Percentiles rank a stretch among this genome's conserved stretches.
These are phyloP conservation scores for Cercophora samala DNA, from an alignment of 495 filamentous ascomycete genomes.

Conservation along the genomic window DNA sequence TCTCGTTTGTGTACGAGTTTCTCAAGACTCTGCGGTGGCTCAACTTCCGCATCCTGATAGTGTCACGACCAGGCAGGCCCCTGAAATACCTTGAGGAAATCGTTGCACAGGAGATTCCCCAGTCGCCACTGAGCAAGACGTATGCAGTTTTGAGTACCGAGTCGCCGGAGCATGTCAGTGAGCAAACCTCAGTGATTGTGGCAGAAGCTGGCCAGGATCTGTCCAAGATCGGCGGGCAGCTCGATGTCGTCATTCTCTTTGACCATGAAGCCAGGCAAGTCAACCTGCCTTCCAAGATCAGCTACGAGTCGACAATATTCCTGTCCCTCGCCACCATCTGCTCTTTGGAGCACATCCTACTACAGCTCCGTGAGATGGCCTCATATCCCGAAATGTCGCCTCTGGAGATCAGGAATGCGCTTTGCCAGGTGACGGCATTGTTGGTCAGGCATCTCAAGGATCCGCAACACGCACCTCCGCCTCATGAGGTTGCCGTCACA, in stretches of 20 bases:
- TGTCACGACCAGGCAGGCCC: constrained; percentile 37
- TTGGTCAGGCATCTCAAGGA: constrained; percentile 33
- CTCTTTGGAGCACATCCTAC: constrained; percentile 44
- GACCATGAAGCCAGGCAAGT: constrained; percentile 37
- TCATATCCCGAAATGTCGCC: constrained; percentile 29
- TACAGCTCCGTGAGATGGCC: constrained; percentile 28
- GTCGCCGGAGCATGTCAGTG: background rate
- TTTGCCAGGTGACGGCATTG: constrained; percentile 34
- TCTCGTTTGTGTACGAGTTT: constrained; percentile 45
- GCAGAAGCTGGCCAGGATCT: constrained; percentile 25
- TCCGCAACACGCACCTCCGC: constrained; percentile 30
- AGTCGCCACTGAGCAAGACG: constrained; percentile 22
- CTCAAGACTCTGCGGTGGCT: constrained; percentile 32
- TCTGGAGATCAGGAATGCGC: constrained; percentile 40
- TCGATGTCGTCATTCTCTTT: constrained; percentile 42
- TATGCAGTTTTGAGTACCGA: constrained; percentile 24
- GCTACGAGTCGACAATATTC: constrained; percentile 24
- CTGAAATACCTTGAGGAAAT: constrained; percentile 41
- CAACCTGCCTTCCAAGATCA: constrained; percentile 18
- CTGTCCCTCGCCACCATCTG: constrained; percentile 37
- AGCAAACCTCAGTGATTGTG: constrained; percentile 21
- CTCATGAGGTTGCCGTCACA: constrained; percentile 33
- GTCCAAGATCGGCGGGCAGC: constrained; percentile 11
- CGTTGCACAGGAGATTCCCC: constrained; percentile 17
- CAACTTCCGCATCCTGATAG: constrained; percentile 38